Percentiles rank a stretch among this genome's conserved stretches.
Evolutionary conservation across 441 rosid species (phyloP).

Genomic region (Populus trichocarpa): DNA sequence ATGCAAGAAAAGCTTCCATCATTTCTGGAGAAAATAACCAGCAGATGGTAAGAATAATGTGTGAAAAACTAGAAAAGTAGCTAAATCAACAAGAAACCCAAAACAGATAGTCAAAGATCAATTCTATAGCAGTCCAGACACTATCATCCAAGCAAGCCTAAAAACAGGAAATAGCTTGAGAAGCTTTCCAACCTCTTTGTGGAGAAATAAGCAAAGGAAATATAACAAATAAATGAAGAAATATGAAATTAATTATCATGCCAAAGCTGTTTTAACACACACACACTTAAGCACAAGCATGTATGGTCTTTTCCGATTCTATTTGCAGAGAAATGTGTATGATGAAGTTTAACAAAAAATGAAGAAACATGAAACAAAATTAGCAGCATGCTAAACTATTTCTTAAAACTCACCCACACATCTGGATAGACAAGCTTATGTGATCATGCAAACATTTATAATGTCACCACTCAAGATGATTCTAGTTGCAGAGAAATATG

Average conservation of each 20-base stretch:
- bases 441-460: background rate
- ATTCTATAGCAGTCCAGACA: background rate
- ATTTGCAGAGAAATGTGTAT: background rate
- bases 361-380: background rate
- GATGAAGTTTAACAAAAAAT: background rate
- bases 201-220: background rate
- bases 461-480: background rate
- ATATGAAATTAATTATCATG: background rate
- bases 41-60: conserved; percentile 9
- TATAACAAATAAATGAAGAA: background rate
- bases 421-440: background rate
- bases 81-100: background rate
- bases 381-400: background rate
- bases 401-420: background rate
- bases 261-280: background rate
- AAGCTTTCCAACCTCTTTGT: background rate
- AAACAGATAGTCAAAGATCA: background rate
- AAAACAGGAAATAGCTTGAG: background rate
- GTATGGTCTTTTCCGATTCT: background rate
- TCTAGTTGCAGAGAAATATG: no score
- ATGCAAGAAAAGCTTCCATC: conserved; percentile 42
- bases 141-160: background rate
- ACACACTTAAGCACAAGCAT: background rate
- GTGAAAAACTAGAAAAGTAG: background rate
- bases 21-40: conserved; percentile 40